These are phyloP conservation scores for Teratosphaeria nubilosa DNA, from an alignment of 2,329 filamentous ascomycete species.

Conservation along the genomic window DNA sequence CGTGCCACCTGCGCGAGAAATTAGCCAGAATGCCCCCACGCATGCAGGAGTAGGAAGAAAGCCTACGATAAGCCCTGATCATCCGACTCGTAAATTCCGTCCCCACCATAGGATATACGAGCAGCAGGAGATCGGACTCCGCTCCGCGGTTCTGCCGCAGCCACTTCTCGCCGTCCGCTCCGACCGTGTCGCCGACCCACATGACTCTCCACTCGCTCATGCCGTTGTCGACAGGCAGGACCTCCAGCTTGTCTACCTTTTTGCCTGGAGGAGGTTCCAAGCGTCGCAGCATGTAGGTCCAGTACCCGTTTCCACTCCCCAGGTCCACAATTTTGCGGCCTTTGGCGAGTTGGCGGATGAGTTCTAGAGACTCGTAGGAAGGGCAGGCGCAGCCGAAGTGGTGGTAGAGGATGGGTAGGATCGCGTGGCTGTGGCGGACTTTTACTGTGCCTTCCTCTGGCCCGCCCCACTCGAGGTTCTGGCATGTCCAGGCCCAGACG, in stretches of 20 bases:
- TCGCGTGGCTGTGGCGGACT: conserved; percentile 52
- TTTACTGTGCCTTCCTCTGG: conserved; percentile 44
- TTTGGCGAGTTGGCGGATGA: conserved; percentile 46
- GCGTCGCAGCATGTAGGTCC: conserved; percentile 58
- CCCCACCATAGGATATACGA: conserved; percentile 65
- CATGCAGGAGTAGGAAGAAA: neutral
- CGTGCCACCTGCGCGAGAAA: conserved; percentile 35
- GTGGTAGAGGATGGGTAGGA: conserved; percentile 65
- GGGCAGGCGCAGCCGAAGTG: conserved; percentile 68
- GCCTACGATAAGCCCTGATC: conserved; percentile 46
- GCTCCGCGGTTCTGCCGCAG: conserved; percentile 41
- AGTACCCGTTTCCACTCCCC: conserved; percentile 66
- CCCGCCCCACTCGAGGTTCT: conserved; percentile 55
- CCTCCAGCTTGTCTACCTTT: conserved; percentile 27
- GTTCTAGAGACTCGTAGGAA: conserved; percentile 53
- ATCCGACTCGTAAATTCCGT: conserved; percentile 55
- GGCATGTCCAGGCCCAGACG: conserved; percentile 57
- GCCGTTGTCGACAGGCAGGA: conserved; percentile 56
- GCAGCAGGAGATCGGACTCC: conserved; percentile 50
- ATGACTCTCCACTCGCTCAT: conserved; percentile 57
- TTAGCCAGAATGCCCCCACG: neutral
- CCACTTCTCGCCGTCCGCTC: conserved; percentile 51
- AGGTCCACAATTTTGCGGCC: conserved; percentile 52
- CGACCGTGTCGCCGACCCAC: conserved; percentile 60
- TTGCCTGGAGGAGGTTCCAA: conserved; percentile 34